These are phyloP conservation scores for Solanum hybrid DNA, from an alignment of 305 asterid species.

Conservation along the genomic window DNA sequence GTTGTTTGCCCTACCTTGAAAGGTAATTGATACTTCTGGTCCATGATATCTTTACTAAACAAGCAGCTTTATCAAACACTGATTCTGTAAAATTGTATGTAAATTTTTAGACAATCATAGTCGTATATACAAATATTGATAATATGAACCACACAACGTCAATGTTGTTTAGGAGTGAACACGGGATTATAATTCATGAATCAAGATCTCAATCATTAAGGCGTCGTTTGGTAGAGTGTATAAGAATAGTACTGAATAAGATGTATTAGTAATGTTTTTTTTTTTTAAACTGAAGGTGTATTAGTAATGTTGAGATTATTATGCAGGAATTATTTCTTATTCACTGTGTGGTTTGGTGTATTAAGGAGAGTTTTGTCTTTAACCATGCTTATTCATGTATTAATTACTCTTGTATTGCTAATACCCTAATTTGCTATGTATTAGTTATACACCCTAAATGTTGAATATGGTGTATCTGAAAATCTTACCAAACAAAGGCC, in stretches of 20 bases:
- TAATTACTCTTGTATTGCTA: neutral
- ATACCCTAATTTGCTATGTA: neutral
- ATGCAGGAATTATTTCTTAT: neutral
- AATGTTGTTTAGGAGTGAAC: neutral
- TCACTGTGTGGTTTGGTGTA: neutral
- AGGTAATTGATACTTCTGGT: slow-evolving; percentile 5
- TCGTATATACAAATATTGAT: neutral
- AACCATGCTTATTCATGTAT: neutral
- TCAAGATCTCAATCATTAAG: neutral
- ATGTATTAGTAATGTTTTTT: neutral
- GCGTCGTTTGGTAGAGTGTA: neutral
- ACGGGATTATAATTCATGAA: neutral
- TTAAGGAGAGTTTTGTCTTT: neutral
- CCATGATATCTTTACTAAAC: slow-evolving; percentile 20
- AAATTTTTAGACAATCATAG: neutral
- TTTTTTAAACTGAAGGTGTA: neutral
- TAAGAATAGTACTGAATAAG: neutral
- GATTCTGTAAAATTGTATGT: neutral
- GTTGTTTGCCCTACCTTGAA: slow-evolving; percentile 42
- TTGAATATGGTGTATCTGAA: neutral
- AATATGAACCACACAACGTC: neutral
- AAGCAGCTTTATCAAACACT: neutral
- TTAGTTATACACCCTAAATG: neutral
- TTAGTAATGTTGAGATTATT: neutral
- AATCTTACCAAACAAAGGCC: neutral